Percentiles rank a stretch among this genome's conserved stretches.
Conservation (phyloP, 148 eudicot species). For the Rhododendron williamsianum region DNA sequence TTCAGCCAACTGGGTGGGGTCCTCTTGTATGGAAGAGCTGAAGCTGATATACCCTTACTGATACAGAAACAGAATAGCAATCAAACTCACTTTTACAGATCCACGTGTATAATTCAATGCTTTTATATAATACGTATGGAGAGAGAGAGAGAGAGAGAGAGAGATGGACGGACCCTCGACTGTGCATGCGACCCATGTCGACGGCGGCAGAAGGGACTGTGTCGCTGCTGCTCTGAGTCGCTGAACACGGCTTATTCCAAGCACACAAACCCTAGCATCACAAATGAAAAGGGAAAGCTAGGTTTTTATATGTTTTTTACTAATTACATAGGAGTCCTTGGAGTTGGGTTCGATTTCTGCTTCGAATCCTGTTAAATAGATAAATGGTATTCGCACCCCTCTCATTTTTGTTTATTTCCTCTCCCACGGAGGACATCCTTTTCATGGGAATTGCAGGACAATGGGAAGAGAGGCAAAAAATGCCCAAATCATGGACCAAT, state of each 20-base stretch:
- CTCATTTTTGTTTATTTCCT: not conserved
- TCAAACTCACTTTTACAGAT: not conserved
- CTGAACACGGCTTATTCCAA: not conserved
- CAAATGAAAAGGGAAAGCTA: not conserved
- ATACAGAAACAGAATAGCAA: not conserved
- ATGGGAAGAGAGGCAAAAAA: too few species aligned
- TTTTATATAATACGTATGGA: not conserved
- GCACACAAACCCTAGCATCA: constrained; percentile 7
- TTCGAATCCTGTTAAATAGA: not conserved
- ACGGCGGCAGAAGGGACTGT: not conserved
- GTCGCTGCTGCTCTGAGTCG: not conserved
- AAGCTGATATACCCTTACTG: constrained; percentile 30
- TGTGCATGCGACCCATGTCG: constrained; percentile 32
- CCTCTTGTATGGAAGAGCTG: constrained; percentile 29
- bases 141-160: not conserved
- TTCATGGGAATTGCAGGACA: too few species aligned
- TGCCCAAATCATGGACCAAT: too few species aligned
- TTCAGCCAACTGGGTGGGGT: constrained; percentile 30
- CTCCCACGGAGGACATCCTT: not conserved
- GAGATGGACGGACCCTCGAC: constrained; percentile 17
- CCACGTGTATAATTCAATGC: not conserved
- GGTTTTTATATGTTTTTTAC: not conserved
- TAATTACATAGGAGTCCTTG: not conserved
- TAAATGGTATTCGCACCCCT: not conserved
- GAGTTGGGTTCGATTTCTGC: not conserved